Evolutionary conservation across 1,139 yeast species (phyloP), one percentile per base, ranked within the genome.

Genomic region (Candida frijolesensis): DNA sequence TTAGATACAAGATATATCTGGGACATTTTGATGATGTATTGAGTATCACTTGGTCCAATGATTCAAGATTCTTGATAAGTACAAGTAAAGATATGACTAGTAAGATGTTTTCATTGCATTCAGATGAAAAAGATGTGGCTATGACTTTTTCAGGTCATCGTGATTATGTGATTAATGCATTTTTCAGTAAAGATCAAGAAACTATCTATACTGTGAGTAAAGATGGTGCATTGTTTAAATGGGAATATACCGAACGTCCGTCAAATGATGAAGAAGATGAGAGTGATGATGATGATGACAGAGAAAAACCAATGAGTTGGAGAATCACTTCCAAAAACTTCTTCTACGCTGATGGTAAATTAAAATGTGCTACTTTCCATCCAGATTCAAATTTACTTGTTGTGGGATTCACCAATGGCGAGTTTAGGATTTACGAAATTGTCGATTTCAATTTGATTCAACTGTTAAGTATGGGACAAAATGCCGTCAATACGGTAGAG

Each of bases 401-500:
- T 22, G 96, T 89, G n/a, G 99, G 99, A 0, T 92, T 92, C 65
- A 74, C 82, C 32, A 86, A 87, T 54, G 99, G 99, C 56, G 94
- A 91, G 58, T 94, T 94, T 70, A 83, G 97, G 54, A 73, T 95
- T n/a, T 92, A 92, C 63, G 99, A 95, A 61, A 69, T 94, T 48
- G 81, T 81, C 1, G 80, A 79, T 0, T 90, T 91, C 66, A 83
- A 82, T 37, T 66, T 87, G 71, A 78, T 94, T 27, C 99, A 94
- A 67, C 95, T 87, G 61, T 76, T 94, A 51, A 86, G 95, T 44
- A 90, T 95, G 86, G 97, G 99, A 3, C 96, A 90, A 63, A 87
- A 90, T 60, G 85, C 94, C 3, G 87, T 94, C 39, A 91, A 89
- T 62, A 84, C 92, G 10, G 95, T 94, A 2, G 72, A 84, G 18